Conservation (phyloP, 768 basidiomycete genomes). For the Lactarius akahatsu region DNA sequence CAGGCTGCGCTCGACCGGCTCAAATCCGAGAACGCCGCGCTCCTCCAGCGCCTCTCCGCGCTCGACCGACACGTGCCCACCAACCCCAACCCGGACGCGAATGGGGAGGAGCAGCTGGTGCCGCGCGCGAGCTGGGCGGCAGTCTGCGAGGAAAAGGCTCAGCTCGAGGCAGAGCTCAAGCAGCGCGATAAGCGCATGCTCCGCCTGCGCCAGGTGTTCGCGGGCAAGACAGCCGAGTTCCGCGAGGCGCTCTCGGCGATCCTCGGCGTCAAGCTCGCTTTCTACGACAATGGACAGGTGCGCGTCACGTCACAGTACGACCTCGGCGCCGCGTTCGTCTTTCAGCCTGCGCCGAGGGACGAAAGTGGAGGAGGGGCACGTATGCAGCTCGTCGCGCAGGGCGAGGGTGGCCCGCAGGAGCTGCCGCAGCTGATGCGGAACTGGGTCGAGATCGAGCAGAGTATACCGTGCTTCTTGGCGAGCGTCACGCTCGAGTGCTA, state of each 20-base stretch:
- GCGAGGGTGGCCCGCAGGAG: conserved; percentile 41
- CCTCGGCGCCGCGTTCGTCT: conserved; percentile 81
- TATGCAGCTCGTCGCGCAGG: conserved; percentile 63
- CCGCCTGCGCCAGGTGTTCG: conserved; percentile 83
- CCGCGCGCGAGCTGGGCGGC: conserved; percentile 81
- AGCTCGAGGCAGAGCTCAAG: conserved; percentile 59
- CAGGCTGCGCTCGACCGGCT: conserved; percentile 73
- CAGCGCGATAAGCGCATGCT: conserved; percentile 82
- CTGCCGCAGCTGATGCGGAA: conserved; percentile 73
- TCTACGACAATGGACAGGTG: conserved; percentile 88
- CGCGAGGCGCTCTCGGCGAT: conserved; percentile 87
- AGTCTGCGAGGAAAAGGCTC: conserved; percentile 63
- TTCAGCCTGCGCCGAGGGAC: conserved; percentile 55
- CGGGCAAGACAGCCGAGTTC: conserved; percentile 85
- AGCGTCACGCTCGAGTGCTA: conserved; percentile 87
- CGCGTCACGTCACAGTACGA: conserved; percentile 91
- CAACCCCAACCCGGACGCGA: neutral
- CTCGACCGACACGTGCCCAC: too few species aligned
- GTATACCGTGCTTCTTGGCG: conserved; percentile 86
- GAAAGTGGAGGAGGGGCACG: conserved; percentile 36
- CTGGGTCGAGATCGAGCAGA: conserved; percentile 84
- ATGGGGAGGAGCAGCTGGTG: conserved; percentile 44
- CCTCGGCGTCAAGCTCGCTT: conserved; percentile 87
- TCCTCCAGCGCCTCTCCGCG: conserved; percentile 55
- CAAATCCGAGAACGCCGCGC: conserved; percentile 77